Percentiles rank a stretch among this genome's conserved stretches.
phyloP scores from a whole-genome alignment of 495 filamentous ascomycete species.

The Penicillium alfredii region DNA sequence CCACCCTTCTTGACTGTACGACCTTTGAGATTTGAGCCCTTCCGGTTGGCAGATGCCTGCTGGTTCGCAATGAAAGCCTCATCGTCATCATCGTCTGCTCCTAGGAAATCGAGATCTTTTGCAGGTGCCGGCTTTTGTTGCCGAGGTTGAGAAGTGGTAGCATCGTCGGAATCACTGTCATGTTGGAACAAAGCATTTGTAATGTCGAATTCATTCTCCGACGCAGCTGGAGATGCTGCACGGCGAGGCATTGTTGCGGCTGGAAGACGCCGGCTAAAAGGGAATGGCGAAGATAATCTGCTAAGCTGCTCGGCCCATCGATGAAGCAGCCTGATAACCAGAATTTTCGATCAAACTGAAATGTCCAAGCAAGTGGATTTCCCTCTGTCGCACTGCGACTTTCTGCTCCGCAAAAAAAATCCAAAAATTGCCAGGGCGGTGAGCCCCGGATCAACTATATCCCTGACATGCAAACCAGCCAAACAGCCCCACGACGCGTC shows the following conservation, averaged over 20 bases:
- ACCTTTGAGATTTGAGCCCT: slow-evolving; percentile 72
- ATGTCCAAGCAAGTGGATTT: no score
- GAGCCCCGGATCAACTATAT: slow-evolving; percentile 22
- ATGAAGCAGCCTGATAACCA: background rate
- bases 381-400: no score
- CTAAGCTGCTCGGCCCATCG: slow-evolving; percentile 3
- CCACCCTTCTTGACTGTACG: slow-evolving; percentile 87
- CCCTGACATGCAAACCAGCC: slow-evolving; percentile 30
- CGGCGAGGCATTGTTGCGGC: slow-evolving; percentile 48
- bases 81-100: slow-evolving; percentile 57
- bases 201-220: slow-evolving; percentile 91
- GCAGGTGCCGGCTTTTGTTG: slow-evolving; percentile 30
- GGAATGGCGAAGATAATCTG: slow-evolving; percentile 10
- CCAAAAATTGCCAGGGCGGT: slow-evolving; percentile 32
- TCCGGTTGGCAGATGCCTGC: slow-evolving; percentile 81
- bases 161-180: slow-evolving; percentile 48
- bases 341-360: no score
- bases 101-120: slow-evolving; percentile 43
- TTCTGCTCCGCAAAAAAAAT: no score
- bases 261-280: slow-evolving; percentile 8
- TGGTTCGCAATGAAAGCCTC: slow-evolving; percentile 81
- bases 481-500: slow-evolving; percentile 39
- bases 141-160: slow-evolving; percentile 19
- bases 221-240: slow-evolving; percentile 71
- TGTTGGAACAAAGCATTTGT: slow-evolving; percentile 67